Conservation (phyloP, 805 yeast species). For the Candida quercuum region DNA sequence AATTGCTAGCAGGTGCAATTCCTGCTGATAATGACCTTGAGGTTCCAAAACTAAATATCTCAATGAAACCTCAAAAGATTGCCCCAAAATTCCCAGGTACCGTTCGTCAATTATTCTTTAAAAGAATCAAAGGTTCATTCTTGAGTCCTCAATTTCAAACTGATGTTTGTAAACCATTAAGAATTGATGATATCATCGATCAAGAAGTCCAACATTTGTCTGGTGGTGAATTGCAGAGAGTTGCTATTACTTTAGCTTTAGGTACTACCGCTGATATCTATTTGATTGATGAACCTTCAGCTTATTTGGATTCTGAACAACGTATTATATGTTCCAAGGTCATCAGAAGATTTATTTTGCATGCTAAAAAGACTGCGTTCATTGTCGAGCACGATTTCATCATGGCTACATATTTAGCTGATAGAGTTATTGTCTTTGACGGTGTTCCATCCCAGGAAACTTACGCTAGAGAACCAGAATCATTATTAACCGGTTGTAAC, state of each 20-base stretch:
- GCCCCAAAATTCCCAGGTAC: constrained; percentile 99
- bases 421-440: constrained; percentile 96
- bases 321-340: constrained; percentile 99
- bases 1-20: constrained; percentile 87
- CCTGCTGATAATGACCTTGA: constrained; percentile 77
- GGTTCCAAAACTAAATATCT: constrained; percentile 84
- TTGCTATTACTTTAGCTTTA: constrained; percentile 90
- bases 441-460: constrained; percentile 89
- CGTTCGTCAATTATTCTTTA: constrained; percentile 94
- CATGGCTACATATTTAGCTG: constrained; percentile 99
- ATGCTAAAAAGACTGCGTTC: constrained; percentile 97
- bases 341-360: constrained; percentile 92
- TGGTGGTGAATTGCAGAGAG: constrained; percentile 99
- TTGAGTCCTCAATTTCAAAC: constrained; percentile 97
- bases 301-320: constrained; percentile 98
- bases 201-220: constrained; percentile 97
- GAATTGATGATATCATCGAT: constrained; percentile 89
- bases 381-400: constrained; percentile 99
- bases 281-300: constrained; percentile 97
- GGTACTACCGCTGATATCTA: constrained; percentile 96
- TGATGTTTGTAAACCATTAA: constrained; percentile 94
- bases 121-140: constrained; percentile 91
- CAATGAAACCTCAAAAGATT: constrained; percentile 99
- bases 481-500: constrained; percentile 95
- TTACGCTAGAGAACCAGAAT: constrained; percentile 83